Conservation (phyloP, 2,329 filamentous ascomycete genomes). For the Trichoderma hamatum region DNA sequence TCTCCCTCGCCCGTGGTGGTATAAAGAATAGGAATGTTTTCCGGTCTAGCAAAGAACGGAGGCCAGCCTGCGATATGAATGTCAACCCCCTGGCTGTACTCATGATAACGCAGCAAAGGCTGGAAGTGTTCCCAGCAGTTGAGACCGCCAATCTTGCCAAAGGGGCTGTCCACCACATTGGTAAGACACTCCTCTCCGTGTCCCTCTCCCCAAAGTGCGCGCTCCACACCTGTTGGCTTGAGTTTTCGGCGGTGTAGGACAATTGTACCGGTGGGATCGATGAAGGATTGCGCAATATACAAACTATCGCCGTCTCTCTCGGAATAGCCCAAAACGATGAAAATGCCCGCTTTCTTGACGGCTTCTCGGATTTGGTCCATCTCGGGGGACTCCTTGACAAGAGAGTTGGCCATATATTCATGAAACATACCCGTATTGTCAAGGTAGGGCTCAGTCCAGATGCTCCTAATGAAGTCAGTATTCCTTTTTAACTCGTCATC, state of each 20-base stretch:
- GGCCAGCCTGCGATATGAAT: constrained; percentile 5
- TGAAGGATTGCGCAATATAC: constrained; percentile 54
- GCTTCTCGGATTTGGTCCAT: constrained; percentile 46
- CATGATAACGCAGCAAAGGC: constrained; percentile 13
- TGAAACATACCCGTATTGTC: background rate
- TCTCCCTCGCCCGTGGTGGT: background rate
- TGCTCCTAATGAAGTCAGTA: constrained; percentile 5
- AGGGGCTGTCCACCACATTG: constrained; percentile 48
- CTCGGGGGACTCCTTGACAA: constrained; percentile 40
- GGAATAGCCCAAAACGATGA: constrained; percentile 51
- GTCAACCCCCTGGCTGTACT: constrained; percentile 1
- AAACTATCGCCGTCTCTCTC: constrained; percentile 48
- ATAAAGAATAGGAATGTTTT: background rate
- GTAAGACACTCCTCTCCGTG: constrained; percentile 49
- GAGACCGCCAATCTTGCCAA: constrained; percentile 54
- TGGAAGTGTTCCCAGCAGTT: constrained; percentile 56
- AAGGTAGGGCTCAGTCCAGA: constrained; percentile 1
- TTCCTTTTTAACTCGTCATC: background rate
- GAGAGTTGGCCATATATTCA: constrained; percentile 32
- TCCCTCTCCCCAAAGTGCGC: constrained; percentile 55
- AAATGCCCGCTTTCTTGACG: constrained; percentile 45
- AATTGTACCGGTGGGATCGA: constrained; percentile 49
- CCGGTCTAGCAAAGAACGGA: background rate
- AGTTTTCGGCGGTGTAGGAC: constrained; percentile 50
- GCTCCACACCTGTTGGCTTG: constrained; percentile 51